phyloP scores from a whole-genome alignment of 805 yeast species.

The Pichia deserticola region DNA sequence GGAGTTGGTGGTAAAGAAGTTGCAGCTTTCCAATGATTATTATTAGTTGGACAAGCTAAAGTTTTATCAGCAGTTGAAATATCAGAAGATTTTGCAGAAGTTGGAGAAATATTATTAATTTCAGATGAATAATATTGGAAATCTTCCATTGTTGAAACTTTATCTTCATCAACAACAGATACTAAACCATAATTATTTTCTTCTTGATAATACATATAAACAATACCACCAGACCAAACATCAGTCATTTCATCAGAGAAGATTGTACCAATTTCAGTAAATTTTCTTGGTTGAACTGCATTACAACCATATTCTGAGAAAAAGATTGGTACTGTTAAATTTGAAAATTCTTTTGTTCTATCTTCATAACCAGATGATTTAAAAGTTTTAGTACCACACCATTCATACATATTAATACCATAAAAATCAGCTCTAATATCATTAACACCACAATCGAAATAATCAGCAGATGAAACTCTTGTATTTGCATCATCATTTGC shows the following conservation, averaged over 20 bases:
- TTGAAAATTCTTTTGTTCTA: constrained; percentile 56
- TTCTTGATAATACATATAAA: constrained; percentile 79
- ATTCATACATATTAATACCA: constrained; percentile 85
- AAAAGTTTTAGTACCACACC: constrained; percentile 69
- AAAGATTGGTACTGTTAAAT: constrained; percentile 65
- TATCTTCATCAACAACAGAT: constrained; percentile 35
- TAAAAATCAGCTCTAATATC: constrained; percentile 69
- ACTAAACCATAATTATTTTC: constrained; percentile 71
- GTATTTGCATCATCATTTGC: constrained; percentile 68
- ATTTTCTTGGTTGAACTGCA: constrained; percentile 57
- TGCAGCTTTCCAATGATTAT: constrained; percentile 55
- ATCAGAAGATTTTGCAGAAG: constrained; percentile 35
- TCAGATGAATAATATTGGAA: constrained; percentile 55
- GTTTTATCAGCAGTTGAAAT: constrained; percentile 35
- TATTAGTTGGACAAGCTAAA: constrained; percentile 57
- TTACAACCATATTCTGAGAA: constrained; percentile 85
- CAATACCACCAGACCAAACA: constrained; percentile 88
- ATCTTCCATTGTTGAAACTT: constrained; percentile 57
- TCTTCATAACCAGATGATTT: constrained; percentile 54
- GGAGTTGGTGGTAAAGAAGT: constrained; percentile 78
- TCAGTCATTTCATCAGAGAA: constrained; percentile 66
- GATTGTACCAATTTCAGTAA: constrained; percentile 62
- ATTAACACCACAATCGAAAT: constrained; percentile 66
- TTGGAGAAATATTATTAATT: constrained; percentile 49
- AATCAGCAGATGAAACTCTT: constrained; percentile 63